Evolutionary conservation across 2,329 filamentous ascomycete genomes (phyloP), one percentile per base, ranked within the genome.

Genomic region (Aspergillus sp.): DNA sequence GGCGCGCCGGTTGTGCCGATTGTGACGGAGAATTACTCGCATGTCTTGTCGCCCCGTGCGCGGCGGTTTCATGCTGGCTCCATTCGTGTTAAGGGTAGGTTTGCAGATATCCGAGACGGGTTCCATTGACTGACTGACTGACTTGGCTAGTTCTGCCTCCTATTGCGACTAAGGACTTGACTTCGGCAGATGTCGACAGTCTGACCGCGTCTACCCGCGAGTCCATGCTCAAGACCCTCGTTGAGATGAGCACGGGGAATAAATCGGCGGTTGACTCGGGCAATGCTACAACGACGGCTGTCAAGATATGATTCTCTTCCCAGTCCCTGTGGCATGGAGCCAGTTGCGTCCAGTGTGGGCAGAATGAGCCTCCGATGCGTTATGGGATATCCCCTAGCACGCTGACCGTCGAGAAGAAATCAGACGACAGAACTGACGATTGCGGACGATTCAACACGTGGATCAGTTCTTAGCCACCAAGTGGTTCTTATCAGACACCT

Each of bases 1-100:
- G 82, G 86, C 44, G 91, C 95, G 4, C 88, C 88, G 15, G 84
- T 98, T 49, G 80, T 98, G 3, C 91, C 91, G 0, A 73, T 93
- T 22, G 80, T 86, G 29, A 74, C 77, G 17, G 82, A 82, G 55
- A 88, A 86, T 62, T 89, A 89, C 59, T 79, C 79, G 47, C 74
- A 86, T 53, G 54, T 88, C 20, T 62, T 88, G 42, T 77, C 75
- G 48, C 60, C 78, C 46, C 78, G 78, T 61, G 67, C 68, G 27
- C 54, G 74, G 46, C 66, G 74, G 25, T 89, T 89, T 52, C 75
- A 73, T 27, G 60, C 75, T 1, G 83, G 83, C 26, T 69, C 61
- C 26, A 78, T 96, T 39, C 82, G 83, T 8, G 68, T 86, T 40
- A 86, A 83, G 66, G 77, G 83, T 84, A 57, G 37, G 67, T 53